Conservation (phyloP, 257 asterid species). For the Avicennia marina region DNA sequence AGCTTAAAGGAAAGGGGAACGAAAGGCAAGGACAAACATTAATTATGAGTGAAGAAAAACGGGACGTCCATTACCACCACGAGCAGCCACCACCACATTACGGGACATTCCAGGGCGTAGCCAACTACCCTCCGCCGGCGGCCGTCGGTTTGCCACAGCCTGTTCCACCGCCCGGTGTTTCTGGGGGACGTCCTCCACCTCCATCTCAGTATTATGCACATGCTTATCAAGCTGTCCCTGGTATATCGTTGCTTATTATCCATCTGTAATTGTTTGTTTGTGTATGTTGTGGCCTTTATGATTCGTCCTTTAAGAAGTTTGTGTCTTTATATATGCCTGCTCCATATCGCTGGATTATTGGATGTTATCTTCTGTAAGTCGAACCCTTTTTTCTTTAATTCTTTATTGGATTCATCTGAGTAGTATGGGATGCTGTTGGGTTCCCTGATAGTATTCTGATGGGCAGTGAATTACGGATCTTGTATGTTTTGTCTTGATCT, state of each 20-base stretch:
- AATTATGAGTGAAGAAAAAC: conserved; percentile 53
- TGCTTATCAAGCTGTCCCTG: conserved; percentile 85
- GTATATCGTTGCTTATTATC: conserved; percentile 23
- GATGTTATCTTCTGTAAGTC: too few species aligned
- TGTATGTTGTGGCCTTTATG: not conserved
- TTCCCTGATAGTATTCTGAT: too few species aligned
- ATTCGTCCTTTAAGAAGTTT: not conserved
- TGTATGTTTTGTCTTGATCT: too few species aligned
- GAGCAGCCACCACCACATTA: conserved; percentile 43
- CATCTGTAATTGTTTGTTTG: too few species aligned
- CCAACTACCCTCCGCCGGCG: conserved; percentile 62
- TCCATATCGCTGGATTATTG: too few species aligned
- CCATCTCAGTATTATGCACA: conserved; percentile 51
- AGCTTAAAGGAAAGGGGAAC: too few species aligned
- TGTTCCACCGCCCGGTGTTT: conserved; percentile 71
- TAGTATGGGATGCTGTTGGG: too few species aligned
- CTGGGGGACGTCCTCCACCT: conserved; percentile 43
- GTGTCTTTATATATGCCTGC: too few species aligned
- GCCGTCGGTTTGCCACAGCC: conserved; percentile 86
- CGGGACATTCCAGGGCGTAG: conserved; percentile 85
- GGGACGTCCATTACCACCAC: conserved; percentile 32
- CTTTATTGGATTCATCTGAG: too few species aligned
- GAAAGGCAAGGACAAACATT: not conserved
- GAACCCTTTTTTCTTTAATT: too few species aligned
- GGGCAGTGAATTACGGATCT: too few species aligned